Percentiles rank a stretch among this genome's conserved stretches.
These are phyloP conservation scores for Penicillium sp. DNA, from an alignment of 2,329 filamentous ascomycete species.

Conservation along the genomic window DNA sequence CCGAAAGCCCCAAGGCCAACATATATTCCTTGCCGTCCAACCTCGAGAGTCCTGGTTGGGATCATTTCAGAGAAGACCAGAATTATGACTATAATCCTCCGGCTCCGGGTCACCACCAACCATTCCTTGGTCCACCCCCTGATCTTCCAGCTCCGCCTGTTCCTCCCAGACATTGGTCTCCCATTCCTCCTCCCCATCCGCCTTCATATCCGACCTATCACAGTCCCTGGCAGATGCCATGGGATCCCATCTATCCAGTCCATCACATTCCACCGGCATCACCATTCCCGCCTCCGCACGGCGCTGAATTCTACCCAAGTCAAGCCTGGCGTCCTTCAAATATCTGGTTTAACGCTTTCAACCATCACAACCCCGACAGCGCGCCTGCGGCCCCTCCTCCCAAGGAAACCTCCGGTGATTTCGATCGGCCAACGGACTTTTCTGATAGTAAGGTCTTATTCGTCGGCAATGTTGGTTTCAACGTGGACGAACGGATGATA, in stretches of 20 bases:
- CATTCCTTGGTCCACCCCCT: background rate
- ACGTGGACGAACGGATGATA: slow-evolving; percentile 39
- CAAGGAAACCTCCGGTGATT: background rate
- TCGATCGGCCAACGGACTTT: background rate
- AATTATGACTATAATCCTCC: background rate
- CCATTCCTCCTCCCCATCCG: background rate
- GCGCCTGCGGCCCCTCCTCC: background rate
- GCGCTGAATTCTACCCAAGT: background rate
- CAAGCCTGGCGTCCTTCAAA: background rate
- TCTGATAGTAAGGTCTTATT: slow-evolving; percentile 33
- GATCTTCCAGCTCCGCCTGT: background rate
- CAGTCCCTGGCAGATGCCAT: background rate
- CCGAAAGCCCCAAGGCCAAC: background rate
- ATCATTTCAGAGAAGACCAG: background rate
- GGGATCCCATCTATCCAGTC: background rate
- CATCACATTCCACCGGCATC: background rate
- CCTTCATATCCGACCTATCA: background rate
- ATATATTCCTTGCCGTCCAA: background rate
- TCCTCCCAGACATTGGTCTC: background rate
- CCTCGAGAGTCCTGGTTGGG: background rate
- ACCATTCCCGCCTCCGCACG: background rate
- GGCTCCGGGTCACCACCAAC: background rate
- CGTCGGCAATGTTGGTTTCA: slow-evolving; percentile 43
- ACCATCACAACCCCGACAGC: background rate
- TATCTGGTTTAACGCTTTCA: background rate